Evolutionary conservation across 345 rosid species (phyloP).

Genomic region (Arabis hirsuta): DNA sequence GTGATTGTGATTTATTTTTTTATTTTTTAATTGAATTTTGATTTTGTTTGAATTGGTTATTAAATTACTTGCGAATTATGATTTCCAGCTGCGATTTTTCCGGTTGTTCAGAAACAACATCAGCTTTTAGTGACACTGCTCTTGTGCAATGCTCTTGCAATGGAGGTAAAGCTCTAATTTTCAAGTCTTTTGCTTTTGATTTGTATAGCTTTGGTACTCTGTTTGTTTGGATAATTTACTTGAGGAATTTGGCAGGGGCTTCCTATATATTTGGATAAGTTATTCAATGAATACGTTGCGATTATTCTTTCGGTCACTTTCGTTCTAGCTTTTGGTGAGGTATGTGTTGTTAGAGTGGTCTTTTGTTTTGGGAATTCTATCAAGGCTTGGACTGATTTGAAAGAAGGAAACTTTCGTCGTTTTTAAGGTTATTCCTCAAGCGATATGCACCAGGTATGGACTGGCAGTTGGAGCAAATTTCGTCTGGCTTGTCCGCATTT

Average conservation of each 20-base stretch:
- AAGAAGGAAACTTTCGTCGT: neutral
- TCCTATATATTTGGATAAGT: constrained; percentile 88
- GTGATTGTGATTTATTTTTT: constrained; percentile 40
- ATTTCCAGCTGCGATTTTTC: constrained; percentile 70
- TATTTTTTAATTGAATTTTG: neutral
- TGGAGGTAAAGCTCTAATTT: constrained; percentile 67
- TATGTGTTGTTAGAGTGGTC: constrained; percentile 34
- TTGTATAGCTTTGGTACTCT: neutral
- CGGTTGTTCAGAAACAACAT: constrained; percentile 93
- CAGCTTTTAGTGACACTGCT: constrained; percentile 95
- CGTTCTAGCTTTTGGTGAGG: constrained; percentile 93
- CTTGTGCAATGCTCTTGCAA: constrained; percentile 81
- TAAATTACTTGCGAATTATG: neutral
- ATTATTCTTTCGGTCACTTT: constrained; percentile 89
- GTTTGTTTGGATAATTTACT: neutral
- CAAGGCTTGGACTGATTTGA: neutral
- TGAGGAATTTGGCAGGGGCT: constrained; percentile 67
- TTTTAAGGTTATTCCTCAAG: constrained; percentile 93
- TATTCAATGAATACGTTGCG: constrained; percentile 91
- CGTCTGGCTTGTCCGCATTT: constrained; percentile 78
- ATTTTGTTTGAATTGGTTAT: neutral
- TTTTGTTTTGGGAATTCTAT: constrained; percentile 4
- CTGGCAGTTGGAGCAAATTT: constrained; percentile 93
- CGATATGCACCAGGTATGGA: constrained; percentile 92
- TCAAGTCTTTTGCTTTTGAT: constrained; percentile 14